Evolutionary conservation across 2,329 filamentous ascomycete genomes (phyloP).

Genomic region (Parascedosporium putredinis): DNA sequence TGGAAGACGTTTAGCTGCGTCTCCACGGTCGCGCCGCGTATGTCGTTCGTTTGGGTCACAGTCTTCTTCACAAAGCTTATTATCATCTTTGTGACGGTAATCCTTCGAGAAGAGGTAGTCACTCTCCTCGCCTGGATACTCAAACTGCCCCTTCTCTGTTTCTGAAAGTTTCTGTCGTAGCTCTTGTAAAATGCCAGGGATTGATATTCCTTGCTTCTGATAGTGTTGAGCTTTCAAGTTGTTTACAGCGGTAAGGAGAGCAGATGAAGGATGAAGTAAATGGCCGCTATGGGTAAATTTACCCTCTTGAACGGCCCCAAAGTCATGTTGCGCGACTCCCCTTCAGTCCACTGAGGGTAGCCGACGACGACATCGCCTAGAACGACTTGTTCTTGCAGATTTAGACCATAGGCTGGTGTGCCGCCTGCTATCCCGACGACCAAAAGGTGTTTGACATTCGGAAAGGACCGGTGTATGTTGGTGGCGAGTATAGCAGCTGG

Average conservation of each 20-base stretch:
- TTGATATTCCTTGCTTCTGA: neutral
- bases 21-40: neutral
- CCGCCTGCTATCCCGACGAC: conserved; percentile 9
- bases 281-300: neutral
- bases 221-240: neutral
- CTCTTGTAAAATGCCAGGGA: neutral
- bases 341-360: neutral
- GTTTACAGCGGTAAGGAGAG: neutral
- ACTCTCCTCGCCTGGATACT: neutral
- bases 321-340: conserved; percentile 9
- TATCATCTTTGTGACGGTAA: neutral
- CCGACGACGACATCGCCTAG: conserved; percentile 9
- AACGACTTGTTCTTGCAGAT: conserved; percentile 7
- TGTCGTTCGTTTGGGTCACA: neutral
- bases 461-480: conserved; percentile 2
- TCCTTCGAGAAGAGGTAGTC: neutral
- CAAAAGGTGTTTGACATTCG: conserved; percentile 7
- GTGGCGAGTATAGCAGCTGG: conserved; percentile 2
- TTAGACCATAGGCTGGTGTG: conserved; percentile 1
- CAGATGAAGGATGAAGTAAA: conserved; percentile 1
- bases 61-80: neutral
- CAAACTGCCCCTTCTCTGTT: neutral
- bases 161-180: neutral
- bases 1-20: neutral
- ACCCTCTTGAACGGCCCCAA: conserved; percentile 1